phyloP scores from a whole-genome alignment of 495 filamentous ascomycete genomes.

The Melanomma pulvis-pyrius region DNA sequence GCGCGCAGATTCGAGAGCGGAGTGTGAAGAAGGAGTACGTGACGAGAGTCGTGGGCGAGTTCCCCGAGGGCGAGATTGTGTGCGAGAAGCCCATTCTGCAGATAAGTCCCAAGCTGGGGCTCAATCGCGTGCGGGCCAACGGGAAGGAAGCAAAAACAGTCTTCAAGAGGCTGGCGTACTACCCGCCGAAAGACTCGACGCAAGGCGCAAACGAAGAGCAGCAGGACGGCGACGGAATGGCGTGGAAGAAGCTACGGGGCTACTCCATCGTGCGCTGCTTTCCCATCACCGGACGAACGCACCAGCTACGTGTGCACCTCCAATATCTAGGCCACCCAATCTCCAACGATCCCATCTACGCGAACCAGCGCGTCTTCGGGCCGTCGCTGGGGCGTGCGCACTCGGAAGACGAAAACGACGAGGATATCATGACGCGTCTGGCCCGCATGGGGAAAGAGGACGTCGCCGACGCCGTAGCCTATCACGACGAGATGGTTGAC shows the following conservation, averaged over 20 bases:
- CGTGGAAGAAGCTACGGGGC: conserved; percentile 55
- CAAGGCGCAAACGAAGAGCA: conserved; percentile 28
- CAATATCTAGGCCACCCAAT: conserved; percentile 95
- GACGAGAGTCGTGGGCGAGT: conserved; percentile 85
- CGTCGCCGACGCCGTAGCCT: conserved; percentile 83
- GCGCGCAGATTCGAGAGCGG: conserved; percentile 68
- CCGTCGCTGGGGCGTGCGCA: conserved; percentile 73
- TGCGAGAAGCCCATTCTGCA: conserved; percentile 92
- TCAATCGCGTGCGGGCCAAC: conserved; percentile 90
- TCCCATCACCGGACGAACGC: conserved; percentile 89
- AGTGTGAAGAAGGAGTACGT: conserved; percentile 93
- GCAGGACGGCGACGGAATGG: conserved; percentile 40
- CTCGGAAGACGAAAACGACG: conserved; percentile 69
- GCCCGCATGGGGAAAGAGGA: conserved; percentile 93
- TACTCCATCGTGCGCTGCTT: conserved; percentile 95
- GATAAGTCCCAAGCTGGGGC: conserved; percentile 90
- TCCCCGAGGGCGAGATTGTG: conserved; percentile 74
- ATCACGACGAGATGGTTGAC: conserved; percentile 89
- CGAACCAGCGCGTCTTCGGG: conserved; percentile 90
- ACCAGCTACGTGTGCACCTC: conserved; percentile 92
- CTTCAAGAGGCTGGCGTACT: conserved; percentile 87
- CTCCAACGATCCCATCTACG: conserved; percentile 95
- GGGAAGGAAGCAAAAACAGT: conserved; percentile 88
- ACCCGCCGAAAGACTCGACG: conserved; percentile 53
- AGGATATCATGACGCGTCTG: conserved; percentile 83